Percentiles rank a stretch among this genome's conserved stretches.
Conservation (phyloP, 192 early-diverging fungal species). For the Podila horticola region DNA sequence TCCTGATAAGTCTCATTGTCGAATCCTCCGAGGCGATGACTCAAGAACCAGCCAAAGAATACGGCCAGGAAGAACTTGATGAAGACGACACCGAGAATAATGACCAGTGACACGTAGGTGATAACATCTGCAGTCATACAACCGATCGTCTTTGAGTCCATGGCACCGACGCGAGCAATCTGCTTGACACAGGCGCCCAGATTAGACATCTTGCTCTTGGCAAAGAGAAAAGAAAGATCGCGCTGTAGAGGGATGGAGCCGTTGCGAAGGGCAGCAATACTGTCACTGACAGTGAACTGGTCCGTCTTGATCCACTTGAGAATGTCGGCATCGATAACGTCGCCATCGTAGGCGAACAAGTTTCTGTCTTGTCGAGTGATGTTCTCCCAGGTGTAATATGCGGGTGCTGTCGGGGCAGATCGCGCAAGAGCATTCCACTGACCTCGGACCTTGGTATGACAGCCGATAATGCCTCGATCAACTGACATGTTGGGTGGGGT, state of each 20-base stretch:
- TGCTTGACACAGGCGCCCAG: slow-evolving; percentile 78
- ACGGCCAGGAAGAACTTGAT: slow-evolving; percentile 82
- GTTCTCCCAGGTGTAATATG: slow-evolving; percentile 54
- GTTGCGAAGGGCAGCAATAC: slow-evolving; percentile 29
- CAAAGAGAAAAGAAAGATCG: slow-evolving; percentile 57
- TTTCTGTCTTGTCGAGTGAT: slow-evolving; percentile 59
- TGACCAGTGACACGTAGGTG: slow-evolving; percentile 77
- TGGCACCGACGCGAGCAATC: slow-evolving; percentile 77
- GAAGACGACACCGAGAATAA: slow-evolving; percentile 72
- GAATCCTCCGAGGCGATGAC: slow-evolving; percentile 79
- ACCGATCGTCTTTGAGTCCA: slow-evolving; percentile 83
- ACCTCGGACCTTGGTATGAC: slow-evolving; percentile 54
- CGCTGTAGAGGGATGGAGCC: slow-evolving; percentile 25
- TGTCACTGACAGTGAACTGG: slow-evolving; percentile 67
- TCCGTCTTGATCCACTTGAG: slow-evolving; percentile 64
- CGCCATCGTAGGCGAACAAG: slow-evolving; percentile 60
- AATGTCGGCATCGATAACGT: slow-evolving; percentile 54
- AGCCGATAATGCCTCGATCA: slow-evolving; percentile 55
- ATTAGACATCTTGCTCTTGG: slow-evolving; percentile 43
- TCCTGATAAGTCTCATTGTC: slow-evolving; percentile 71
- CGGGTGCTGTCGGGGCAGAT: slow-evolving; percentile 50
- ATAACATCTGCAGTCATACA: slow-evolving; percentile 86
- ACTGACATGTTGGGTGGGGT: slow-evolving; percentile 52
- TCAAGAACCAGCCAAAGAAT: slow-evolving; percentile 85
- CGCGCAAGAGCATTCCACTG: slow-evolving; percentile 44